These are phyloP conservation scores for Nitzschia sp. DNA, from an alignment of 108 stramenopile genomes.

Conservation along the genomic window DNA sequence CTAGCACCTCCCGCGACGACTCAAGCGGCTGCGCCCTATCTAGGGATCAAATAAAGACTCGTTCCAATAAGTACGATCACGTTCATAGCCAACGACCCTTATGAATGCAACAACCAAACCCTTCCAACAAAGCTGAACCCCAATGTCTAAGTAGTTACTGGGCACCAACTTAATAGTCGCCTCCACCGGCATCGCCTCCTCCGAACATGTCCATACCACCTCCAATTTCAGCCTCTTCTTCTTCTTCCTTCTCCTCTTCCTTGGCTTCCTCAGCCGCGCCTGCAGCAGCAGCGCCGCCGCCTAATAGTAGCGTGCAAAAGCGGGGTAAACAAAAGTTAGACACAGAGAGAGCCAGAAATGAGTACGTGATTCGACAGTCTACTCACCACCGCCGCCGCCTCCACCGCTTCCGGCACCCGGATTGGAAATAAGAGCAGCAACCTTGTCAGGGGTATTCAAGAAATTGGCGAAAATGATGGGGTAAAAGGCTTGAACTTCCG, in stretches of 20 bases:
- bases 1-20: too few species aligned
- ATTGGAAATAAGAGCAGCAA: constrained; percentile 78
- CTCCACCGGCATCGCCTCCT: constrained; percentile 60
- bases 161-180: constrained; percentile 46
- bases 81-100: too few species aligned
- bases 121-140: too few species aligned
- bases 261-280: constrained; percentile 66
- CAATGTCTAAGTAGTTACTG: not conserved
- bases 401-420: constrained; percentile 83
- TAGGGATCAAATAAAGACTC: too few species aligned
- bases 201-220: constrained; percentile 91
- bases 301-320: constrained; percentile 6
- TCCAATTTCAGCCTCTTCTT: constrained; percentile 76
- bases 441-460: constrained; percentile 75
- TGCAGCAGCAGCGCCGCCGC: constrained; percentile 70
- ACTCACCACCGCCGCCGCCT: constrained; percentile 13
- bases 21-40: too few species aligned
- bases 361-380: not conserved
- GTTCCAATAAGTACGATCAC: too few species aligned
- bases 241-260: constrained; percentile 70
- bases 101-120: too few species aligned
- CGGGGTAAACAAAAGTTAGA: not conserved
- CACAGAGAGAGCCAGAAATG: not conserved
- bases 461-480: constrained; percentile 94
- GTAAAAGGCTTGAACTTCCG: constrained; percentile 93